Evolutionary conservation across 2,329 filamentous ascomycete genomes (phyloP).

Genomic region (Fusarium brevicatenulatum): DNA sequence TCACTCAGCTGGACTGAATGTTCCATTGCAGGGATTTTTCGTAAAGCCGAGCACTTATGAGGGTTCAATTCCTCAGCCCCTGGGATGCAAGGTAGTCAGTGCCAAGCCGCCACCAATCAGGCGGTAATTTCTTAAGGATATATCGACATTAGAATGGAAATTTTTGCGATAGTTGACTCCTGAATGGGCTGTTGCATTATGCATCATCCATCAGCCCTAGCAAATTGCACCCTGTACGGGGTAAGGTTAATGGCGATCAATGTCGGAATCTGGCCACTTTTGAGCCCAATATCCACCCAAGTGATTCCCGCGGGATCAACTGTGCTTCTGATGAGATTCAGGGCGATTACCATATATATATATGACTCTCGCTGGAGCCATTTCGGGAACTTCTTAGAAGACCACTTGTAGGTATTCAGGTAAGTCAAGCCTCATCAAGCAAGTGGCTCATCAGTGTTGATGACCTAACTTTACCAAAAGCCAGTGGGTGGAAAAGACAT

Average conservation of each 20-base stretch:
- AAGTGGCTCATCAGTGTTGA: neutral
- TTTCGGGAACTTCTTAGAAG: neutral
- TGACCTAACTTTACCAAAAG: neutral
- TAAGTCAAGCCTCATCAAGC: neutral
- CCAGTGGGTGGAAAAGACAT: neutral
- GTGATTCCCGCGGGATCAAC: neutral
- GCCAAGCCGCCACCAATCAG: neutral
- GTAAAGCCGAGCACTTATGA: neutral
- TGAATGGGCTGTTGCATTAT: neutral
- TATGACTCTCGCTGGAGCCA: neutral
- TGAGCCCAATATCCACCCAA: neutral
- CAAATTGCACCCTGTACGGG: no score
- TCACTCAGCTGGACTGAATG: neutral
- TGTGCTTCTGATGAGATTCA: neutral
- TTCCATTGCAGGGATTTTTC: neutral
- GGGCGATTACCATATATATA: no score
- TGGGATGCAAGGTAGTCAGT: neutral
- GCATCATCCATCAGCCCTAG: neutral
- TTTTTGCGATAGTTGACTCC: neutral
- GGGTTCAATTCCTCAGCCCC: neutral
- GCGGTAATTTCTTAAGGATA: no score
- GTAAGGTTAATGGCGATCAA: neutral
- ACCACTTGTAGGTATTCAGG: fast-evolving
- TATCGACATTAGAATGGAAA: neutral
- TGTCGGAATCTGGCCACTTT: neutral